Evolutionary conservation across 495 filamentous ascomycete genomes (phyloP).

Genomic region (Penicillium crystallinum): DNA sequence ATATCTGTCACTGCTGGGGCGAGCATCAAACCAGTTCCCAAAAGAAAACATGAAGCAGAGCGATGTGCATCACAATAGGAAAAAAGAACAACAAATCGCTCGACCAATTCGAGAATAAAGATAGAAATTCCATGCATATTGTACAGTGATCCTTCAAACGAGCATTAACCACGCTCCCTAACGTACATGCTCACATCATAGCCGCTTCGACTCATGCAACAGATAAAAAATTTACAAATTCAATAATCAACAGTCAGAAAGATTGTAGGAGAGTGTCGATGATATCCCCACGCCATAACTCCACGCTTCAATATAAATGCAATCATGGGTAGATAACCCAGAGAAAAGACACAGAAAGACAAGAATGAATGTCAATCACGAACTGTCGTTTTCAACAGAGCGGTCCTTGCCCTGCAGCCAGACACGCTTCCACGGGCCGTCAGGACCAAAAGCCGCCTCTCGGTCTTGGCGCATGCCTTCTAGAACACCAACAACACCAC

Average conservation of each 20-base stretch:
- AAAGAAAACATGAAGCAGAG: no score
- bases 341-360: background rate
- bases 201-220: constrained; percentile 1
- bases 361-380: background rate
- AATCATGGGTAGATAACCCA: constrained; percentile 1
- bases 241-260: constrained; percentile 1
- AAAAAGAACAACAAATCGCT: background rate
- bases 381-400: constrained; percentile 26
- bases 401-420: constrained; percentile 37
- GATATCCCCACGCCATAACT: constrained; percentile 27
- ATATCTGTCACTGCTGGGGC: no score
- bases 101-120: background rate
- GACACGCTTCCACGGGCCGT: constrained; percentile 46
- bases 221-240: background rate
- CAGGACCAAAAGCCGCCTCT: constrained; percentile 41
- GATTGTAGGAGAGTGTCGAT: constrained; percentile 24
- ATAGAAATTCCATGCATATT: constrained; percentile 17
- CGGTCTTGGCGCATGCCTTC: constrained; percentile 77
- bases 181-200: constrained; percentile 18
- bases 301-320: constrained; percentile 30
- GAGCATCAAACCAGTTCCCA: no score
- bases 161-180: constrained; percentile 9
- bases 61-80: background rate
- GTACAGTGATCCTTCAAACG: constrained; percentile 15
- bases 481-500: constrained; percentile 78